A percentile compares a stretch with the other conserved stretches of the same genome.
Conservation (phyloP, 495 filamentous ascomycete species). For the Hyphodiscus hymeniophilus region DNA sequence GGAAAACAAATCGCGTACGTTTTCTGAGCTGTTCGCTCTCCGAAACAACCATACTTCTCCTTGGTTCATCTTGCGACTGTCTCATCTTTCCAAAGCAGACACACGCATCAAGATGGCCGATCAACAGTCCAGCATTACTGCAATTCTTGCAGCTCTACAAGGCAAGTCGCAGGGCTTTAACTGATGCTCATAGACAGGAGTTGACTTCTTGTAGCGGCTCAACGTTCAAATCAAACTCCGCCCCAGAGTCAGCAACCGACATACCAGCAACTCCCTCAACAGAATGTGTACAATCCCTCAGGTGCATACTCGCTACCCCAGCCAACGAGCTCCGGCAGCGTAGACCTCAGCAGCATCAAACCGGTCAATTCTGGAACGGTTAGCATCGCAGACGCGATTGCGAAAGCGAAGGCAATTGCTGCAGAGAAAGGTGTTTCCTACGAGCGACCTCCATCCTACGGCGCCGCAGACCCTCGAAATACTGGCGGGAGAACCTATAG, state of each 20-base stretch:
- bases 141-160: constrained; percentile 46
- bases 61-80: background rate
- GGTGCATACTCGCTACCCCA: constrained; percentile 51
- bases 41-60: background rate
- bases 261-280: constrained; percentile 33
- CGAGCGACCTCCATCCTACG: constrained; percentile 36
- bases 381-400: constrained; percentile 63
- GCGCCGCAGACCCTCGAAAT: constrained; percentile 28
- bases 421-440: constrained; percentile 58
- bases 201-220: constrained; percentile 30
- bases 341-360: constrained; percentile 68
- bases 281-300: constrained; percentile 29
- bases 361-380: constrained; percentile 66
- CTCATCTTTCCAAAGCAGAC: background rate
- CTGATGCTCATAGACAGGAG: background rate
- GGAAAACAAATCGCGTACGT: too few relatives aligned
- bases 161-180: constrained; percentile 26
- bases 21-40: background rate
- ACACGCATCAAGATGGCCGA: constrained; percentile 31
- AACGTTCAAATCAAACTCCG: constrained; percentile 34
- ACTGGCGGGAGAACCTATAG: constrained; percentile 38
- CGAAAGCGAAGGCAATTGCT: constrained; percentile 62
- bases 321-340: constrained; percentile 56
- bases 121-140: constrained; percentile 37
- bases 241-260: constrained; percentile 31